Evolutionary conservation across 257 asterid species (phyloP).

Genomic region (Nicotiana undulata): DNA sequence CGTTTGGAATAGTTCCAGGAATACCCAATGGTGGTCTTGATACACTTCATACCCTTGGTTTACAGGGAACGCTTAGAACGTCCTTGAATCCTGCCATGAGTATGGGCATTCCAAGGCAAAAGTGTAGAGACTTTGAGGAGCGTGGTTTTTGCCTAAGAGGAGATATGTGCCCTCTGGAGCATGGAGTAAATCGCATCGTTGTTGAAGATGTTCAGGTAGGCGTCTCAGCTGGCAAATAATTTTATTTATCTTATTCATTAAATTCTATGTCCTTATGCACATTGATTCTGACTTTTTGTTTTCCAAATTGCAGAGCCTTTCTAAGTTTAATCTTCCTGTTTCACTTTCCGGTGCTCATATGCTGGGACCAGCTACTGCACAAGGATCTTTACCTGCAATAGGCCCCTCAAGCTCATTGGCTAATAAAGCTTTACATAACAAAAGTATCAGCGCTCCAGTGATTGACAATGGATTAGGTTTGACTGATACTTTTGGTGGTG

Average conservation of each 20-base stretch:
- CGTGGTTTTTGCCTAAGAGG: conserved; percentile 99
- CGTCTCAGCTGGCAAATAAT: conserved; percentile 1
- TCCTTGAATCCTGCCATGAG: conserved; percentile 50
- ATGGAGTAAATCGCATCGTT: conserved; percentile 93
- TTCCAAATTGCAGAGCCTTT: conserved; percentile 62
- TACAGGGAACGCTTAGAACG: conserved; percentile 69
- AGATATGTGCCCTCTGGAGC: conserved; percentile 99
- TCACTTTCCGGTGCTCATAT: conserved; percentile 58
- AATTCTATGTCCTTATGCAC: background rate
- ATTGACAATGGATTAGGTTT: conserved; percentile 44
- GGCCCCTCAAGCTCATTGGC: conserved; percentile 35
- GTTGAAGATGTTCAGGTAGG: conserved; percentile 98
- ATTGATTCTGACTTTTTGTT: conserved; percentile 6
- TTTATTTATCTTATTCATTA: background rate
- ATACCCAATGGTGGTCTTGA: conserved; percentile 76
- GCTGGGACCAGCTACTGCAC: conserved; percentile 49
- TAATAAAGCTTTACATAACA: conserved; percentile 43
- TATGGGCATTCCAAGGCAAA: conserved; percentile 66
- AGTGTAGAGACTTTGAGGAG: conserved; percentile 98
- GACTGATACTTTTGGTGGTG: conserved; percentile 42
- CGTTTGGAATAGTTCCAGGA: conserved; percentile 80
- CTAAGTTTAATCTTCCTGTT: conserved; percentile 80
- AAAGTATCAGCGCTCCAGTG: conserved; percentile 45
- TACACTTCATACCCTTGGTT: conserved; percentile 59
- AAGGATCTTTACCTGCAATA: conserved; percentile 45